A percentile compares a stretch with the other conserved stretches of the same genome.
These are phyloP conservation scores for Erythrophleum ivorense DNA, from an alignment of 331 rosid species.

Conservation along the genomic window DNA sequence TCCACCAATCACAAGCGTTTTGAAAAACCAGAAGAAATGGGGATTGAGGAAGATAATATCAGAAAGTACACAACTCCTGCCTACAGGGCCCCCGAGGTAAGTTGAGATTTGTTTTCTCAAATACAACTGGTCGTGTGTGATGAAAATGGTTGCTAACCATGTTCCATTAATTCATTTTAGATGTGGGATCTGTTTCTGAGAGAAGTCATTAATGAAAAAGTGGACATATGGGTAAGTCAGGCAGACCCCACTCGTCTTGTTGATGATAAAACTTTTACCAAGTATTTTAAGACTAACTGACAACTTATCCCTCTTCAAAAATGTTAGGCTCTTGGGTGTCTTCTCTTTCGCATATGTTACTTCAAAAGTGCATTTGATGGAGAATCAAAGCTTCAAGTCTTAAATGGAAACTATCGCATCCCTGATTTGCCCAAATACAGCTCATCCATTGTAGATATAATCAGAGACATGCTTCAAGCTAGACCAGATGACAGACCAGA, in stretches of 20 bases:
- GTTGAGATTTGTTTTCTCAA: constrained; percentile 28
- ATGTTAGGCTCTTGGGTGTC: constrained; percentile 96
- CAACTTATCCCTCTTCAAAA: constrained; percentile 39
- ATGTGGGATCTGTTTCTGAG: constrained; percentile 95
- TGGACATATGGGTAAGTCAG: constrained; percentile 92
- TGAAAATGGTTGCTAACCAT: constrained; percentile 12
- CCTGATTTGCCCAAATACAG: constrained; percentile 82
- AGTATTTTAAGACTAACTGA: constrained; percentile 22
- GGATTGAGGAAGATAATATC: constrained; percentile 94
- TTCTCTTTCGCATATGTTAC: constrained; percentile 93
- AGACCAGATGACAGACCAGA: constrained; percentile 96
- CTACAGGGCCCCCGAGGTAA: constrained; percentile 93
- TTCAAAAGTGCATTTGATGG: constrained; percentile 97
- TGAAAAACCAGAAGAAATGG: constrained; percentile 98
- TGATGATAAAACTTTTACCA: constrained; percentile 13
- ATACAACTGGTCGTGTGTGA: constrained; percentile 20
- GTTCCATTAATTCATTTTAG: constrained; percentile 47
- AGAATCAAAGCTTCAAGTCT: constrained; percentile 95
- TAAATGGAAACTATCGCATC: constrained; percentile 96
- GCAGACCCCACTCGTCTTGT: constrained; percentile 22
- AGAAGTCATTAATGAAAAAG: constrained; percentile 88
- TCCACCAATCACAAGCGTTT: constrained; percentile 94
- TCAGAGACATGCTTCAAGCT: constrained; percentile 93
- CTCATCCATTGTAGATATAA: constrained; percentile 68
- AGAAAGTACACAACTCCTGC: constrained; percentile 98